Evolutionary conservation across 225 moss, liverwort and hornwort genomes (phyloP).

Genomic region (Physcomitrium patens): DNA sequence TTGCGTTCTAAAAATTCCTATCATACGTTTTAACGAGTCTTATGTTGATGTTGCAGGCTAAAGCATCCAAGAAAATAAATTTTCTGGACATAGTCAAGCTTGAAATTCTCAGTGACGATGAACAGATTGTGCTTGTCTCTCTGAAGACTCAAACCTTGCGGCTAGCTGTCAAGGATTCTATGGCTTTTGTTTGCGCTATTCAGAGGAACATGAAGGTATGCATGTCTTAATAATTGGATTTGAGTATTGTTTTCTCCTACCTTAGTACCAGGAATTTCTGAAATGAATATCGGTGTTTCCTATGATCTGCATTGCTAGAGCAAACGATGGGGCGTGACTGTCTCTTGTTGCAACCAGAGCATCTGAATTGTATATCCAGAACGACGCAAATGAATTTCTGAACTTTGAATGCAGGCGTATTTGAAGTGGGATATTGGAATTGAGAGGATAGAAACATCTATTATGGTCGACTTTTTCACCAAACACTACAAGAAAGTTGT

Average conservation of each 20-base stretch:
- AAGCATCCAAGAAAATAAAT: slow-evolving; percentile 89
- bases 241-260: neutral
- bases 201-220: slow-evolving; percentile 94
- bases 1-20: neutral
- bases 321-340: neutral
- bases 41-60: slow-evolving; percentile 55
- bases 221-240: neutral
- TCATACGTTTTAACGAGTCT: neutral
- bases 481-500: slow-evolving; percentile 90
- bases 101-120: slow-evolving; percentile 89
- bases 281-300: no score
- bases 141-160: slow-evolving; percentile 89
- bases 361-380: slow-evolving; percentile 15
- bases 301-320: neutral
- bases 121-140: slow-evolving; percentile 88
- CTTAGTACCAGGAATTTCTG: no score
- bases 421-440: slow-evolving; percentile 79
- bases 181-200: slow-evolving; percentile 81
- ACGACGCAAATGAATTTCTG: slow-evolving; percentile 9
- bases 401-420: slow-evolving; percentile 58
- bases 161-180: slow-evolving; percentile 79
- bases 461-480: slow-evolving; percentile 78
- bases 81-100: slow-evolving; percentile 93
- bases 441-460: slow-evolving; percentile 70
- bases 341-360: neutral